These are phyloP conservation scores for Chrysoporthe deuterocubensis DNA, from an alignment of 2,329 filamentous ascomycete genomes.

Conservation along the genomic window DNA sequence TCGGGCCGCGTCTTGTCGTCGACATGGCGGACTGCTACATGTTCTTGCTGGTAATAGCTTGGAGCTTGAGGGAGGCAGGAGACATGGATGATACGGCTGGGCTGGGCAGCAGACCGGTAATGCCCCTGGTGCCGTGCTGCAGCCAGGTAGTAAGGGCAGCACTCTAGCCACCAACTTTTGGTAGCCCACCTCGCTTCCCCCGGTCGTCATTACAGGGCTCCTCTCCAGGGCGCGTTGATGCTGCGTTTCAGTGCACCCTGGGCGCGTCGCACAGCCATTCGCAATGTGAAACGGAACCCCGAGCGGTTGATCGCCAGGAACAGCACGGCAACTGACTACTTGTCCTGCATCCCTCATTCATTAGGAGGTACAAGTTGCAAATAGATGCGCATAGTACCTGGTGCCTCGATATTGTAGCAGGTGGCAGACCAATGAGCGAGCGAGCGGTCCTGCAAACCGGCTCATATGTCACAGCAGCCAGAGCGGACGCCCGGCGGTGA, in stretches of 20 bases:
- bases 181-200: background rate
- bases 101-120: too few relatives aligned
- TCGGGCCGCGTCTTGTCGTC: background rate
- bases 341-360: background rate
- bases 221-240: background rate
- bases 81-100: background rate
- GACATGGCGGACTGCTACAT: background rate
- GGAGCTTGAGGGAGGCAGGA: background rate
- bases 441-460: background rate
- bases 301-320: slow-evolving; percentile 16
- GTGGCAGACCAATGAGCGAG: background rate
- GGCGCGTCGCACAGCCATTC: background rate
- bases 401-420: background rate
- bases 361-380: background rate
- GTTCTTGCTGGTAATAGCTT: background rate
- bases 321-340: background rate
- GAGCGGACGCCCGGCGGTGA: background rate
- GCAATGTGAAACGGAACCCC: slow-evolving; percentile 9
- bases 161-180: background rate
- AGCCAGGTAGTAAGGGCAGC: background rate
- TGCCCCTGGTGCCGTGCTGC: too few relatives aligned
- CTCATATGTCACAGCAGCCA: background rate
- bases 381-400: background rate
- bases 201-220: background rate
- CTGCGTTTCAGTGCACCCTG: slow-evolving; percentile 6